Conservation (phyloP, 129 eudicot species). For the Oenanthe sinensis region DNA sequence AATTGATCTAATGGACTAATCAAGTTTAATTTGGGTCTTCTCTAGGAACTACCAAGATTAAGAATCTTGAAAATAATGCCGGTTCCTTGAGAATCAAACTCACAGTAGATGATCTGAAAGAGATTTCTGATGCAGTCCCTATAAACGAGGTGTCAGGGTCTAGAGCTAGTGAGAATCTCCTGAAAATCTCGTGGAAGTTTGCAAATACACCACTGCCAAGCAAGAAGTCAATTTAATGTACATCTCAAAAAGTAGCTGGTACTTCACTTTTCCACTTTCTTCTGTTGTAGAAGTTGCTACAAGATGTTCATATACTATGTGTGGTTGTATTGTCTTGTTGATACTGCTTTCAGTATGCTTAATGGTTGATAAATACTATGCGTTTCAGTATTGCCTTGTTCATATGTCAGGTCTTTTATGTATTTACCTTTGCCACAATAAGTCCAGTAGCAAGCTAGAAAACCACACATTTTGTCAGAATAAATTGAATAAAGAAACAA, state of each 20-base stretch:
- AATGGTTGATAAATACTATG: neutral
- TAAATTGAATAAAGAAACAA: neutral
- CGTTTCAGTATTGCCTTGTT: too few species aligned
- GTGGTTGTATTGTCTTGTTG: neutral
- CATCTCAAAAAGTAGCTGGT: neutral
- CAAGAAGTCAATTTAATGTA: neutral
- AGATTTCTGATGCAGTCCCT: conserved; percentile 24
- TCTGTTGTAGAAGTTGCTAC: neutral
- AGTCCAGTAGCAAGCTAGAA: conserved; percentile 70
- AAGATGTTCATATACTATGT: neutral
- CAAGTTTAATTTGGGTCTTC: neutral
- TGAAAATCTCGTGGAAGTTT: conserved; percentile 15
- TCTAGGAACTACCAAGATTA: conserved; percentile 29
- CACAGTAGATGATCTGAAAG: conserved; percentile 24
- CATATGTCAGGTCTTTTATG: conserved; percentile 31
- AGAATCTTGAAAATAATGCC: conserved; percentile 19
- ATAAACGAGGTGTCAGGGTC: conserved; percentile 21
- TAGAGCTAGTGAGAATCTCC: conserved; percentile 11
- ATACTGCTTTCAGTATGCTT: neutral
- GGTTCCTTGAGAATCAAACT: conserved; percentile 21
- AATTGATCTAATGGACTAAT: neutral
- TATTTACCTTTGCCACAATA: conserved; percentile 91
- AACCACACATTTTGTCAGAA: neutral
- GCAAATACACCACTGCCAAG: conserved; percentile 30
- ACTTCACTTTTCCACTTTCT: neutral